Percentiles rank a stretch among this genome's conserved stretches.
phyloP scores from a whole-genome alignment of 306 rosid species.

The Cucurbita argyrosperma region DNA sequence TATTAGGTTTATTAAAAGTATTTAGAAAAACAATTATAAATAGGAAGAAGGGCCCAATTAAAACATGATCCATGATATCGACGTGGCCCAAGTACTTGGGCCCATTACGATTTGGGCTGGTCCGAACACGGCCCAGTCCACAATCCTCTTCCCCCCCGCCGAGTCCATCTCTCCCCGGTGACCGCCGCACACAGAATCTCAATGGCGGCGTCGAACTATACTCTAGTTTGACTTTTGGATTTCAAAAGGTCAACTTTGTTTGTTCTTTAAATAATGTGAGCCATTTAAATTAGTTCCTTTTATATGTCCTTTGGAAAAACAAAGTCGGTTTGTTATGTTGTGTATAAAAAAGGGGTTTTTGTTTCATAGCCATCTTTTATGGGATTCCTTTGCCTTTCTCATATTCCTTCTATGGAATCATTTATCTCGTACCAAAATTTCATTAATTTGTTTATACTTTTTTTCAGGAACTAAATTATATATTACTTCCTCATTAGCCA shows the following conservation, averaged over 20 bases:
- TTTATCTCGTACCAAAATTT: background rate
- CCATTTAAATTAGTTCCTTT: background rate
- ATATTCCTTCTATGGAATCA: background rate
- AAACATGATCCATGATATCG: too few species aligned
- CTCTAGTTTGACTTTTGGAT: background rate
- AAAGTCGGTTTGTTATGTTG: background rate
- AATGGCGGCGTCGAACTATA: background rate
- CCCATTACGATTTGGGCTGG: background rate
- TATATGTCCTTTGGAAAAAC: background rate
- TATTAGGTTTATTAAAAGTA: too few species aligned
- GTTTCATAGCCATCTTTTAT: background rate
- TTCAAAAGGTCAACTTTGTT: background rate
- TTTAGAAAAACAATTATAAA: too few species aligned
- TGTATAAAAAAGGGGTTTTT: background rate
- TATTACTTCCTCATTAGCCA: background rate
- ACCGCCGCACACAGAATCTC: background rate
- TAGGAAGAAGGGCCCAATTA: too few species aligned
- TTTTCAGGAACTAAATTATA: background rate
- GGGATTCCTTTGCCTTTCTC: background rate
- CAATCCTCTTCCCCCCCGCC: background rate
- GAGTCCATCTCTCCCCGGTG: background rate
- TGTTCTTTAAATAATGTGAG: background rate
- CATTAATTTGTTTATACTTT: background rate
- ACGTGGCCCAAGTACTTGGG: background rate
- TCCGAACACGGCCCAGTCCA: background rate